A percentile compares a stretch with the other conserved stretches of the same genome.
These are phyloP conservation scores for Goniomonas avonlea DNA, from an alignment of 78 protist genomes.

Conservation along the genomic window DNA sequence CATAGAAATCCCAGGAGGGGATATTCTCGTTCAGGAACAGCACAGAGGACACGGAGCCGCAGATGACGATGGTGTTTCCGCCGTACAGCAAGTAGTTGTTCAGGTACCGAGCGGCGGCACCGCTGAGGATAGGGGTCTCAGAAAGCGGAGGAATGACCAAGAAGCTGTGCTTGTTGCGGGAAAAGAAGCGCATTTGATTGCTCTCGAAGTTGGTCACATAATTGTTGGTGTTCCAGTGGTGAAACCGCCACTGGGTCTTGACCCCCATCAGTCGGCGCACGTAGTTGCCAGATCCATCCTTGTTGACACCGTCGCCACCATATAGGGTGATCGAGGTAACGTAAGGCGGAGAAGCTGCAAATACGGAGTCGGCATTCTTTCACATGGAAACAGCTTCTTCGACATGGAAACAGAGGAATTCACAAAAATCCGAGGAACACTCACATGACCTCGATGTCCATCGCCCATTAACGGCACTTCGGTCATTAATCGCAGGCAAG, in stretches of 20 bases:
- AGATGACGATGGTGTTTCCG: constrained; percentile 1
- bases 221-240: constrained; percentile 7
- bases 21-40: constrained; percentile 17
- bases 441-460: too few relatives aligned
- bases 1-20: not conserved
- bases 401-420: too few relatives aligned
- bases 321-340: not conserved
- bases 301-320: constrained; percentile 1
- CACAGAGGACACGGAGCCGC: not conserved
- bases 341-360: too few relatives aligned
- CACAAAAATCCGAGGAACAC: too few relatives aligned
- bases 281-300: not conserved
- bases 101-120: too few relatives aligned
- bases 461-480: too few relatives aligned
- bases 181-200: constrained; percentile 16
- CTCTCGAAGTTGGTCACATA: constrained; percentile 18
- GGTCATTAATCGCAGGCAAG: too few relatives aligned
- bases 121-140: too few relatives aligned
- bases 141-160: constrained; percentile 21
- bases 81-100: too few relatives aligned
- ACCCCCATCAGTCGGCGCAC: constrained; percentile 7
- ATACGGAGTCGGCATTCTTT: too few relatives aligned
- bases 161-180: constrained; percentile 18
- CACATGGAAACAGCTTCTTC: too few relatives aligned
- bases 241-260: constrained; percentile 6